Evolutionary conservation across 768 basidiomycete genomes (phyloP).

Genomic region (Mycena pura): DNA sequence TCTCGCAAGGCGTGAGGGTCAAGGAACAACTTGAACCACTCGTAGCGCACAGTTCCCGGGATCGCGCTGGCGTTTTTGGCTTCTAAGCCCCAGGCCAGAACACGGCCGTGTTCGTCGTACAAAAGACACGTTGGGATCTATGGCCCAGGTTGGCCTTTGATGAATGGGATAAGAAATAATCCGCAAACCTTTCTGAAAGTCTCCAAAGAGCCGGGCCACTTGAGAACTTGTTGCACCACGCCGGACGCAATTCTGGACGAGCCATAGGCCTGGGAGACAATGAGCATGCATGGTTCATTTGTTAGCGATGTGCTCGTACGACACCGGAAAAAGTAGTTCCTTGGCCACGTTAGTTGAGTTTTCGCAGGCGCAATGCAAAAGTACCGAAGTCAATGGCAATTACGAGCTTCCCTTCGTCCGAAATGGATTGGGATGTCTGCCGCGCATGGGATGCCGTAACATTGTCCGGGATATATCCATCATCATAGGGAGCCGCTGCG

Average conservation of each 20-base stretch:
- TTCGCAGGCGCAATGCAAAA: too few species aligned
- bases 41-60: constrained; percentile 18
- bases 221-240: constrained; percentile 81
- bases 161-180: constrained; percentile 2
- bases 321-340: constrained; percentile 91
- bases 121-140: constrained; percentile 83
- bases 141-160: constrained; percentile 11
- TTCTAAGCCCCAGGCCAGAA: constrained; percentile 23
- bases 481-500: constrained; percentile 7
- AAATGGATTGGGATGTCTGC: constrained; percentile 28
- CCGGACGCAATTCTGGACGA: constrained; percentile 85
- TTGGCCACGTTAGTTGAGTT: too few species aligned
- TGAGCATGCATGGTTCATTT: background rate
- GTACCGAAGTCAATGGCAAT: constrained; percentile 86
- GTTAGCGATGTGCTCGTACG: constrained; percentile 50
- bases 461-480: constrained; percentile 20
- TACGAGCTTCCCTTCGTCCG: constrained; percentile 84
- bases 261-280: constrained; percentile 72
- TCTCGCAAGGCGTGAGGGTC: constrained; percentile 84
- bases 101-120: constrained; percentile 73
- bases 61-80: constrained; percentile 36
- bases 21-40: constrained; percentile 84
- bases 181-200: constrained; percentile 76
- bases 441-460: constrained; percentile 16
- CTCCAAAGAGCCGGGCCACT: constrained; percentile 87